Percentiles rank a stretch among this genome's conserved stretches.
These are phyloP conservation scores for Pilatotrama ljubarskyi DNA, from an alignment of 768 basidiomycete species.

Conservation along the genomic window DNA sequence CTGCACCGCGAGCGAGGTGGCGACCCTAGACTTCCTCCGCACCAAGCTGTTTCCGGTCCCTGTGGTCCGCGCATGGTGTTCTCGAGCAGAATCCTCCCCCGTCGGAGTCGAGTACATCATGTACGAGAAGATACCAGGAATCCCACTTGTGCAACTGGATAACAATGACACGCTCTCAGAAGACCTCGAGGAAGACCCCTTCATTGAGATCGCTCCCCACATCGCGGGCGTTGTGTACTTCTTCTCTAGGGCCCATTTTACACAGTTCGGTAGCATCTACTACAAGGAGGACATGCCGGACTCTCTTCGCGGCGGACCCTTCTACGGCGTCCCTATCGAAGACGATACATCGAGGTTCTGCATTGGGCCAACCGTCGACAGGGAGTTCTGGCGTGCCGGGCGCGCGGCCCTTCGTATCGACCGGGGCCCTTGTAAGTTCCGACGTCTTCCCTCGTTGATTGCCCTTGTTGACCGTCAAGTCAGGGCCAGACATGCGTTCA, in stretches of 20 bases:
- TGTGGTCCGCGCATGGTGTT: constrained; percentile 41
- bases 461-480: not conserved
- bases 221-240: not conserved
- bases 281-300: constrained; percentile 23
- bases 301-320: constrained; percentile 13
- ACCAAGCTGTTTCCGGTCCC: constrained; percentile 41
- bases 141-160: constrained; percentile 7
- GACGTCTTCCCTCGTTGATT: not conserved
- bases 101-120: constrained; percentile 48
- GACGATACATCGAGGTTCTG: constrained; percentile 12
- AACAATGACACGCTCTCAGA: not conserved
- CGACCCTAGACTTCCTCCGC: constrained; percentile 45
- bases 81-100: constrained; percentile 35
- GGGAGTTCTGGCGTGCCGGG: constrained; percentile 20
- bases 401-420: constrained; percentile 15
- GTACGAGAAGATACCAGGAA: constrained; percentile 39
- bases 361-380: constrained; percentile 19
- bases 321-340: constrained; percentile 6
- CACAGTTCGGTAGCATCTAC: constrained; percentile 22
- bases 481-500: constrained; percentile 8
- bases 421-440: constrained; percentile 17
- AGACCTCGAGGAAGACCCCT: not conserved
- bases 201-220: not conserved
- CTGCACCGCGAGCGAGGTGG: constrained; percentile 47
- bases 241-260: constrained; percentile 8